Conservation (phyloP, 2,329 filamentous ascomycete genomes). For the Hypoxylon sp. region DNA sequence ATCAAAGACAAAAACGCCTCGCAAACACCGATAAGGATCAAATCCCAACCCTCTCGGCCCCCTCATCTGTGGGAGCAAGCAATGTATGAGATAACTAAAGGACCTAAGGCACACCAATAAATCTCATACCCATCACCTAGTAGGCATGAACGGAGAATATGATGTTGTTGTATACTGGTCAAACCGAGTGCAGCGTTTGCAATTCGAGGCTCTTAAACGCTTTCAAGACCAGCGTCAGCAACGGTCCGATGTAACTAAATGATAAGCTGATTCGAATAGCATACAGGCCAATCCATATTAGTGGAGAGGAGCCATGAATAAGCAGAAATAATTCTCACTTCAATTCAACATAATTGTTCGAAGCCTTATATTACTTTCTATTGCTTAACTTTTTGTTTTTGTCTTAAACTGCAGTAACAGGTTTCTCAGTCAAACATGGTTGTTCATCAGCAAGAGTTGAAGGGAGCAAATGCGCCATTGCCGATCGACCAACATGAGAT, state of each 20-base stretch:
- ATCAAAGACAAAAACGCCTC: too few relatives aligned
- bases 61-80: too few relatives aligned
- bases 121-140: too few relatives aligned
- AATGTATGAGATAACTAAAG: too few relatives aligned
- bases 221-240: neutral
- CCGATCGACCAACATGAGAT: neutral
- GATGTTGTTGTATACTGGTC: too few relatives aligned
- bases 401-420: neutral
- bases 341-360: neutral
- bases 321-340: conserved; percentile 12
- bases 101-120: too few relatives aligned
- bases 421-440: conserved; percentile 5
- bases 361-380: neutral
- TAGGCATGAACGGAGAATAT: too few relatives aligned
- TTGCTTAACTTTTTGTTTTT: neutral
- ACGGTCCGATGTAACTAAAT: conserved; percentile 26
- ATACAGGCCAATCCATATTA: neutral
- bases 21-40: too few relatives aligned
- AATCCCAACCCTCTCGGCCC: too few relatives aligned
- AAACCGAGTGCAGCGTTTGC: too few relatives aligned
- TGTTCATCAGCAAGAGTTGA: conserved; percentile 17
- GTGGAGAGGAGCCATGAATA: conserved; percentile 7
- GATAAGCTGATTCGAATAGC: conserved; percentile 26
- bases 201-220: too few relatives aligned
- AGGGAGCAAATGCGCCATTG: conserved; percentile 12